Percentiles rank a stretch among this genome's conserved stretches.
phyloP scores from a whole-genome alignment of 2,329 filamentous ascomycete species.

The Mollisiaceae sp. region DNA sequence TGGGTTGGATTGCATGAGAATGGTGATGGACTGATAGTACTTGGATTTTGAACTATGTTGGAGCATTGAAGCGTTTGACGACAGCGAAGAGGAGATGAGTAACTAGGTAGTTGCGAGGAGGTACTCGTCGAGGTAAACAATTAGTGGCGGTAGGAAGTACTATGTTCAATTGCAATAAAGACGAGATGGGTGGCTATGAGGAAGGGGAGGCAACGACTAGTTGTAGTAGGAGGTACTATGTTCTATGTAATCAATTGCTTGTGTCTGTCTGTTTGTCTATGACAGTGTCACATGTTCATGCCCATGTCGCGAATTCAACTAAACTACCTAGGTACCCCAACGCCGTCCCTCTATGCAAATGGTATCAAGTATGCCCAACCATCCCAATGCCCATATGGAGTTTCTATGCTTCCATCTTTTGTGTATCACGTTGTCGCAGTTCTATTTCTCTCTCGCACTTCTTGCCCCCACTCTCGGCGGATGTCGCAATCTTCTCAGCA shows the following conservation, averaged over 20 bases:
- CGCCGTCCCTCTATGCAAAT: slow-evolving; percentile 19
- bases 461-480: slow-evolving; percentile 10
- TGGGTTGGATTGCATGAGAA: too few species aligned
- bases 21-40: too few species aligned
- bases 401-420: slow-evolving; percentile 21
- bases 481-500: slow-evolving; percentile 22
- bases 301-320: slow-evolving; percentile 6
- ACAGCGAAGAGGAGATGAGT: too few species aligned
- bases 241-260: background rate
- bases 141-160: too few species aligned
- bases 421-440: background rate
- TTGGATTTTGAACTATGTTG: too few species aligned
- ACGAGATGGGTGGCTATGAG: too few species aligned
- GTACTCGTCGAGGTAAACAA: too few species aligned
- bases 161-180: too few species aligned
- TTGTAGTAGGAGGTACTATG: too few species aligned
- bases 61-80: too few species aligned
- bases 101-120: too few species aligned
- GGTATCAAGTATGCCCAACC: slow-evolving; percentile 21
- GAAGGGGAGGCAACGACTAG: too few species aligned
- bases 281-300: slow-evolving; percentile 1
- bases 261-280: background rate
- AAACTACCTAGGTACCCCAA: background rate
- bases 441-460: background rate
- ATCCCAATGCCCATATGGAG: slow-evolving; percentile 6